Evolutionary conservation across 805 yeast species (phyloP), one percentile per base, ranked within the genome.

Genomic region (Ogataea paraovalis): DNA sequence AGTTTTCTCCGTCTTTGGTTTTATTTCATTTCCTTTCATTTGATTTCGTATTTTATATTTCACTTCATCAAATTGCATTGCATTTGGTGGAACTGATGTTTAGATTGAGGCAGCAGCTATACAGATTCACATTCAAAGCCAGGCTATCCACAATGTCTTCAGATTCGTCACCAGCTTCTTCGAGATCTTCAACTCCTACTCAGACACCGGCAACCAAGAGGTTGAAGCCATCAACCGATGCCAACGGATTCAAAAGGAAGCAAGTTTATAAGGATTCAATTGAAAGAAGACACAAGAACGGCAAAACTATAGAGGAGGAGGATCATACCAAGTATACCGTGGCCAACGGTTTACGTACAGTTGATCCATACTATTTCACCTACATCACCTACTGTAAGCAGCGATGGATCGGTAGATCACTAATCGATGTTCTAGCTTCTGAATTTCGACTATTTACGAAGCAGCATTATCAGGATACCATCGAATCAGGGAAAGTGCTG

Each of bases 361-460:
- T 94, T 2, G 74, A 81, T 1, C 98, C 99, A 0, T 94, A 94
- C 63, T 86, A 75, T 60, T 92, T 80, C 71, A 90, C 96, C 0
- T 92, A 94, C 61, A 73, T 88, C 66, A 94, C 99, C 0, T 87
- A 83, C 61, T 91, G 97, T 66, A 94, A 94, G 65, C 69, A 76
- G 61, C 73, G 99, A 59, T 94, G 99, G 99, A 75, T 92, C 56
- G 91, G 85, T 56, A 71, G 88, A n/a, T 80, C 80, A 19, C 65
- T 94, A 30, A 53, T 89, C 4, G 97, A 94, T 47, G 80, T 94
- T 2, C 94, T 95, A 60, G 69, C 81, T 4, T 75, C 75, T 32
- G 99, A 94, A 65, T 94, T 95, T 61, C 71, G 99, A 49, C 94
- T 91, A 58, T 73, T 85, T 48, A 81, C 83, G 12, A 78, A 78